Evolutionary conservation across 352 stramenopile species (phyloP).

Genomic region (Thalassiosira exigua): DNA sequence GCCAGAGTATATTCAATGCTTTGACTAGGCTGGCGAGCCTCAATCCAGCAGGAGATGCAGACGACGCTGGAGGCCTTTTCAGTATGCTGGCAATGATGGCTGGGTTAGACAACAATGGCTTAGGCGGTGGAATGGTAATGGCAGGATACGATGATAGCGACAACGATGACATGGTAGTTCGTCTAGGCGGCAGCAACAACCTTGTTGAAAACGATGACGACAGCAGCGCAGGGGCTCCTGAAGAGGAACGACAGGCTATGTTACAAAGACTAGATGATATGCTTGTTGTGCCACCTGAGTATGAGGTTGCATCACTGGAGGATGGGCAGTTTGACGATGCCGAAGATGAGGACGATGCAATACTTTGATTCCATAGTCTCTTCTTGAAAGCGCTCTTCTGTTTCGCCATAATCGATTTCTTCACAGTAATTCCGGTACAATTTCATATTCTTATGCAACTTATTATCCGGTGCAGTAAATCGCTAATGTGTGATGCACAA

Average conservation of each 20-base stretch:
- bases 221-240: constrained; percentile 26
- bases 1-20: constrained; percentile 66
- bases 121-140: constrained; percentile 27
- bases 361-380: too few species aligned
- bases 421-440: too few species aligned
- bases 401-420: too few species aligned
- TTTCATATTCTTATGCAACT: too few species aligned
- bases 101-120: constrained; percentile 24
- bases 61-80: constrained; percentile 43
- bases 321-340: constrained; percentile 71
- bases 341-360: constrained; percentile 34
- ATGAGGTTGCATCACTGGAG: constrained; percentile 54
- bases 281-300: constrained; percentile 66
- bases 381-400: too few species aligned
- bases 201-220: constrained; percentile 41
- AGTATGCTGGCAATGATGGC: constrained; percentile 57
- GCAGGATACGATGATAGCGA: constrained; percentile 26
- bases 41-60: constrained; percentile 51
- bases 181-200: constrained; percentile 51
- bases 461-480: too few species aligned
- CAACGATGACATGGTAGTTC: constrained; percentile 58
- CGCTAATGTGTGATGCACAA: too few species aligned
- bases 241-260: constrained; percentile 68
- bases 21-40: constrained; percentile 68
- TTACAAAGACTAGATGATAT: constrained; percentile 66